Base-by-base conservation (phyloP, 371 early-diverging fungal species). In the Mortierella sp. region DNA sequence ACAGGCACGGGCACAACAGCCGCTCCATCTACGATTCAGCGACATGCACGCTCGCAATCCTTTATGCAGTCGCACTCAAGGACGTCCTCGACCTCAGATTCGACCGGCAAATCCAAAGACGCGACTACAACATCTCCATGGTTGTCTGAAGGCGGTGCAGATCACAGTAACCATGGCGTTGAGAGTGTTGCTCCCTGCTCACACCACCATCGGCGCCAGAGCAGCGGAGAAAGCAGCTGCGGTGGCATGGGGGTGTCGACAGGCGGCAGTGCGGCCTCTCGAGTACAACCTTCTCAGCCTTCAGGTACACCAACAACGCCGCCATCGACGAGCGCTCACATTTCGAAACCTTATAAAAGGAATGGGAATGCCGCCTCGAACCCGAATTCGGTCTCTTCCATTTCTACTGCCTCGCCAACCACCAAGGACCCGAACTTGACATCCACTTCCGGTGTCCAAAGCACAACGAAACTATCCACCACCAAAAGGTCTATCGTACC, bases 281-380 rank as follows among this genome's bases (percentile, higher is more conserved):
- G 23, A 15, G 26, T 21, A 23, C 62, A 12, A 62, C 26, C 52
- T 16, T 19, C 14, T 19, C 60, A n/a, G 19, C 18, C 7, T 29
- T 62, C 37, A 12, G 23, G 14, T 16, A n/a, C n/a, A 18, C 45
- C 50, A 50, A 12, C 23, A n/a, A 62, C 6, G 28, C 55, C 62
- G 15, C 62, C 47, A 26, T 51, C n/a, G 28, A 4, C 26, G 26
- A 16, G 14, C 6, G 45, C 60, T 14, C 60, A 45, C 26, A 45
- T 45, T 59, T 53, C 62, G 47, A 48, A 53, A 51, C 62, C 62
- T 19, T 51, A 62, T 62, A 37, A 48, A 26, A 55, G 60, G 30
- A 52, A 58, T 18, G 15, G 60, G 30, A 52, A 58, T 18, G 15
- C 50, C 1, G 29, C n/a, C 37, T 23, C 69, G n/a, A 9, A 28